These are phyloP conservation scores for Amauroascus verrucosus DNA, from an alignment of 2,329 filamentous ascomycete species.

Conservation along the genomic window DNA sequence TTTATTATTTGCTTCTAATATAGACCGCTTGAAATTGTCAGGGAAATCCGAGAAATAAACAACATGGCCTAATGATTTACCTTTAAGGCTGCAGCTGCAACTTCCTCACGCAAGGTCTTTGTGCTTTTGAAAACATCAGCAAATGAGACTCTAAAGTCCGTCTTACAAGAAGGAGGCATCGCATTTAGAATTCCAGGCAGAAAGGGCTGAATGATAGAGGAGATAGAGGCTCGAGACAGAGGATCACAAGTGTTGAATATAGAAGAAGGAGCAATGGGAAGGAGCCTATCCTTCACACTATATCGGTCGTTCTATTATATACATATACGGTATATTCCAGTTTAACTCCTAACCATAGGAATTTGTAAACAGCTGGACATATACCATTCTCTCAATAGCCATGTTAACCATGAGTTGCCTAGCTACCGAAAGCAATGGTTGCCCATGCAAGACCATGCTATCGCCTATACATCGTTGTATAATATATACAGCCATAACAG, in stretches of 20 bases:
- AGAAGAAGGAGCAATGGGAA: neutral
- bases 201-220: neutral
- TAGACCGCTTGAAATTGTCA: slow-evolving; percentile 5
- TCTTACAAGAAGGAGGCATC: slow-evolving; percentile 6
- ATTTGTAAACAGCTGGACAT: neutral
- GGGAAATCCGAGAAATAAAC: neutral
- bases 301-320: neutral
- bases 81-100: slow-evolving; percentile 15
- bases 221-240: neutral
- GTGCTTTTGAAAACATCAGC: slow-evolving; percentile 20
- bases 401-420: no score
- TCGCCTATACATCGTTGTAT: no score
- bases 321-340: neutral
- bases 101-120: slow-evolving; percentile 17
- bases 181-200: neutral
- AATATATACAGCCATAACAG: no score
- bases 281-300: neutral
- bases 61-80: slow-evolving; percentile 6
- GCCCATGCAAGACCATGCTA: no score
- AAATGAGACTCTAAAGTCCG: slow-evolving; percentile 16
- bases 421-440: no score
- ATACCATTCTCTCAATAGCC: no score
- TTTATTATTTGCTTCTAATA: slow-evolving; percentile 11
- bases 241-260: neutral
- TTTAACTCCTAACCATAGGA: neutral